Evolutionary conservation across 305 asterid species (phyloP), one percentile per base, ranked within the genome.

Genomic region (Fraxinus velutina): DNA sequence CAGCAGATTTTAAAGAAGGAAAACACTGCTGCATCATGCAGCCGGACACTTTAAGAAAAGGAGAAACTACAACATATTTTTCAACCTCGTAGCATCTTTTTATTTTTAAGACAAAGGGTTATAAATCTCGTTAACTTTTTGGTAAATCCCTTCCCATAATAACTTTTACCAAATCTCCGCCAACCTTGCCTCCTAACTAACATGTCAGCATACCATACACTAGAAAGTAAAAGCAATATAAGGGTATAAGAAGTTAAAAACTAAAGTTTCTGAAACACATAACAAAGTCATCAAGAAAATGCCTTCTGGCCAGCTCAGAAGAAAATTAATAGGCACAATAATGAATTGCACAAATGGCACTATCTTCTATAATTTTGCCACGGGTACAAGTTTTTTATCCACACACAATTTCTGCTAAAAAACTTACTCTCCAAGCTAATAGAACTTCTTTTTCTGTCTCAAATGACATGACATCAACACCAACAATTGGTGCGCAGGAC

Each of bases 381-480:
- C 57, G 42, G 71, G 21, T 72, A 22, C 42, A 77, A 79, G 32
- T 82, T 3, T 57, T 75, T n/a, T n/a, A 47, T 68, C 66, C 78
- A 79, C 22, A 39, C 36, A 44, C 4, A 57, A 73, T 33, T 29
- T 52, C 42, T 76, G 76, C 80, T 77, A 83, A 79, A 80, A 82
- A 39, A 50, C 84, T 90, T 92, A 96, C 99, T 98, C 97, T 94
- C 99, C 99, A 96, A 85, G 98, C 99, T 81, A 91, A 87, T 62
- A 96, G 87, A 79, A 96, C 91, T 88, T 94, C 97, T 84, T 87
- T 93, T 86, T 96, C 99, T 1, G 98, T 90, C 78, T 94, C 98
- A 86, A 94, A 94, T 80, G 99, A 91, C 99, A 96, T 93, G 82
- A 96, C 97, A 90, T 96, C 98, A 84, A 92, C 98, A 84, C 98